Evolutionary conservation across 805 yeast species (phyloP).

Genomic region (Zygoascus ofunaensis): DNA sequence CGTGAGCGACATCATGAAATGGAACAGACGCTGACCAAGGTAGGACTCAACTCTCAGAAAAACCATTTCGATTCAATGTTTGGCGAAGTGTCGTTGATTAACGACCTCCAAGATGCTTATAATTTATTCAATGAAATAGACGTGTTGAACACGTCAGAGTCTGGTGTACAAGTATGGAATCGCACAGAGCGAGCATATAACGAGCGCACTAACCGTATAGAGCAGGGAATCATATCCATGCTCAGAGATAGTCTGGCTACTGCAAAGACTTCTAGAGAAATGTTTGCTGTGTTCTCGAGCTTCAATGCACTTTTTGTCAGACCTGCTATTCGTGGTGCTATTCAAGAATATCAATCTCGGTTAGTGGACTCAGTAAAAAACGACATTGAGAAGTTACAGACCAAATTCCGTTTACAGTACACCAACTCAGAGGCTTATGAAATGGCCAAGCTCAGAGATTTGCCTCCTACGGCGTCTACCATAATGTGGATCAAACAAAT

Average conservation of each 20-base stretch:
- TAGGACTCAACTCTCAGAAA: conserved; percentile 12
- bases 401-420: conserved; percentile 31
- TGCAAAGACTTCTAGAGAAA: conserved; percentile 37
- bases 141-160: conserved; percentile 30
- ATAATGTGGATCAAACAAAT: conserved; percentile 48
- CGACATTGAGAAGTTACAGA: conserved; percentile 39
- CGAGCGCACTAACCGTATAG: conserved; percentile 37
- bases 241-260: conserved; percentile 33
- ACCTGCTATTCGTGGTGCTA: conserved; percentile 47
- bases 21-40: conserved; percentile 28
- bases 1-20: conserved; percentile 48
- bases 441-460: conserved; percentile 35
- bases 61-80: not conserved
- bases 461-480: conserved; percentile 40
- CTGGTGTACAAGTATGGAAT: conserved; percentile 32
- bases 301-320: conserved; percentile 42
- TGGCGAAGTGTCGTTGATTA: conserved; percentile 1
- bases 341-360: conserved; percentile 49
- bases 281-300: conserved; percentile 43
- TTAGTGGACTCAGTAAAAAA: conserved; percentile 40
- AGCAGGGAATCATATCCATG: conserved; percentile 35
- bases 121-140: conserved; percentile 32
- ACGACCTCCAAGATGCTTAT: conserved; percentile 34
- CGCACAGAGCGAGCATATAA: conserved; percentile 35
- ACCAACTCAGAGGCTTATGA: conserved; percentile 25